Evolutionary conservation across 2,329 filamentous ascomycete genomes (phyloP).

Genomic region (Nemania serpens): DNA sequence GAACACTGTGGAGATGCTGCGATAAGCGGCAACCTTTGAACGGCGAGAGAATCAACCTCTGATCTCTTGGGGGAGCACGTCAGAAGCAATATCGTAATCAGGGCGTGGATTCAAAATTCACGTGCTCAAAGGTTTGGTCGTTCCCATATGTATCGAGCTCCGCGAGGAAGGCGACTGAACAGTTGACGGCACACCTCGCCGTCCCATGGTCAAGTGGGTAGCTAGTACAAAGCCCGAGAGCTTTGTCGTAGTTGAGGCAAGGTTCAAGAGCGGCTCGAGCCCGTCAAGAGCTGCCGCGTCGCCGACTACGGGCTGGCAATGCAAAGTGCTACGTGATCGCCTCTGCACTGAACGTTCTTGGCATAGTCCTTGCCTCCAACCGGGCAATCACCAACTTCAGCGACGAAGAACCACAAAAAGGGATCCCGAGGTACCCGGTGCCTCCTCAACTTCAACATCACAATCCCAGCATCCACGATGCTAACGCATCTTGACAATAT

Average conservation of each 20-base stretch:
- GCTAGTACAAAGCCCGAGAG: constrained; percentile 74
- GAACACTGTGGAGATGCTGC: constrained; percentile 72
- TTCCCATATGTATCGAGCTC: constrained; percentile 75
- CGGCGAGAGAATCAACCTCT: neutral
- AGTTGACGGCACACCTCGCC: constrained; percentile 48
- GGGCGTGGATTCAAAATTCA: neutral
- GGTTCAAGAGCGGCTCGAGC: constrained; percentile 81
- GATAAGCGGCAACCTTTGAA: neutral
- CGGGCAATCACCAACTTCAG: constrained; percentile 60
- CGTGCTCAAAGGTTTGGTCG: neutral
- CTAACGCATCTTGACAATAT: constrained; percentile 88
- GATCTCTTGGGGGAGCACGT: neutral
- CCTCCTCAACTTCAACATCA: neutral
- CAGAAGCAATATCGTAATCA: neutral
- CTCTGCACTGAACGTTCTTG: constrained; percentile 60
- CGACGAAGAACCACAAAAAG: constrained; percentile 56
- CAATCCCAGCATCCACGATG: constrained; percentile 74
- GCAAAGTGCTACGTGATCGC: constrained; percentile 78
- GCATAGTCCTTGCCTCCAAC: constrained; percentile 62
- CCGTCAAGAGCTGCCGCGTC: constrained; percentile 85
- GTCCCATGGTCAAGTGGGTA: constrained; percentile 7
- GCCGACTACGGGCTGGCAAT: constrained; percentile 85
- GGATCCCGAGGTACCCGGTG: constrained; percentile 35
- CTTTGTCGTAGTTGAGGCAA: constrained; percentile 78
- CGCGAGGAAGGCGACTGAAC: constrained; percentile 75